Percentiles rank a stretch among this genome's conserved stretches.
Conservation (phyloP, 495 filamentous ascomycete species). For the Paragyromitra xinjiangensis region DNA sequence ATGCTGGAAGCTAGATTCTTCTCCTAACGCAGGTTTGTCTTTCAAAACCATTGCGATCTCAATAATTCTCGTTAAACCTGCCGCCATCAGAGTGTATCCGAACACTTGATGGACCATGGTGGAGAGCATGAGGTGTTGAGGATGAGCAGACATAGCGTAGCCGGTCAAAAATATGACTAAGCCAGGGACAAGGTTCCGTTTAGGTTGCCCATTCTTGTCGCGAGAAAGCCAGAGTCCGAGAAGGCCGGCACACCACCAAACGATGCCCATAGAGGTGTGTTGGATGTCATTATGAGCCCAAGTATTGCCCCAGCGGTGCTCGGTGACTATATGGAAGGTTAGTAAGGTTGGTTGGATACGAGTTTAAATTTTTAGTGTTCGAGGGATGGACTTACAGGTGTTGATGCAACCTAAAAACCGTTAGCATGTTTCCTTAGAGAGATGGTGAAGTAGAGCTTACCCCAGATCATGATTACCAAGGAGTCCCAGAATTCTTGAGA, state of each 20-base stretch:
- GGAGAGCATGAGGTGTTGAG: slow-evolving; percentile 81
- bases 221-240: slow-evolving; percentile 91
- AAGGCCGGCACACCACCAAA: slow-evolving; percentile 96
- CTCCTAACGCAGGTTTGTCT: slow-evolving; percentile 69
- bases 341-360: not conserved
- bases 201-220: slow-evolving; percentile 80
- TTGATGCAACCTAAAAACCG: slow-evolving; percentile 71
- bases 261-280: slow-evolving; percentile 95
- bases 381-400: slow-evolving; percentile 65
- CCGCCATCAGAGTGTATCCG: slow-evolving; percentile 94
- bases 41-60: slow-evolving; percentile 88
- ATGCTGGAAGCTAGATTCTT: slow-evolving; percentile 90
- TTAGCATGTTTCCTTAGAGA: not conserved
- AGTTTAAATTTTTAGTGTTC: not conserved
- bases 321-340: slow-evolving; percentile 67
- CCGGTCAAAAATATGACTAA: slow-evolving; percentile 91
- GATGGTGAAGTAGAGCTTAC: slow-evolving; percentile 54
- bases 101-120: slow-evolving; percentile 92
- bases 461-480: slow-evolving; percentile 89
- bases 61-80: slow-evolving; percentile 82
- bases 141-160: slow-evolving; percentile 92
- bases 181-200: slow-evolving; percentile 90
- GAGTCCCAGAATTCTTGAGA: slow-evolving; percentile 99
- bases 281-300: slow-evolving; percentile 98
- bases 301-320: slow-evolving; percentile 87